A percentile compares a stretch with the other conserved stretches of the same genome.
These are phyloP conservation scores for Ophiostoma australiae DNA, from an alignment of 2,329 filamentous ascomycete species.

Conservation along the genomic window DNA sequence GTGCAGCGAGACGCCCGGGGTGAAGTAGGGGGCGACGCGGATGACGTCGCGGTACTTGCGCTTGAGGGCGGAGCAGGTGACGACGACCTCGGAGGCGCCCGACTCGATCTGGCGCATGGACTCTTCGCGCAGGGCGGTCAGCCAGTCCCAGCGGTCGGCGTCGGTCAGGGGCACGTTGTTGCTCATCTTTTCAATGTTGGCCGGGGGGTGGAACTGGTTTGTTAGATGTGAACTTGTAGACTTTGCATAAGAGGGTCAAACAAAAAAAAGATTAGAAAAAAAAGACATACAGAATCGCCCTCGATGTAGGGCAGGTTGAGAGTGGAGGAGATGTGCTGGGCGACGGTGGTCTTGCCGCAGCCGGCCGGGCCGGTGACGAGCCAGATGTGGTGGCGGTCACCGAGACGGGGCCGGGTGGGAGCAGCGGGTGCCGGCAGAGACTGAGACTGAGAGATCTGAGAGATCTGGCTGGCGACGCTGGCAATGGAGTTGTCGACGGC, in stretches of 20 bases:
- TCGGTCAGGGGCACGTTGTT: slow-evolving; percentile 80
- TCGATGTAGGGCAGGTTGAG: slow-evolving; percentile 67
- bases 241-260: no score
- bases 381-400: slow-evolving; percentile 62
- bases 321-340: slow-evolving; percentile 57
- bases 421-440: neutral
- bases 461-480: slow-evolving; percentile 6
- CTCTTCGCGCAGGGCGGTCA: slow-evolving; percentile 69
- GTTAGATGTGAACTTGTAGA: neutral
- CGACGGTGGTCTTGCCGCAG: slow-evolving; percentile 74
- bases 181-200: slow-evolving; percentile 90
- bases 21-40: slow-evolving; percentile 71
- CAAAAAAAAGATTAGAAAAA: slow-evolving; percentile 5
- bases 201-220: slow-evolving; percentile 62
- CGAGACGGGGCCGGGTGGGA: neutral
- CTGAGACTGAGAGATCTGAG: neutral
- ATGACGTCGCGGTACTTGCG: slow-evolving; percentile 95
- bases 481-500: slow-evolving; percentile 2
- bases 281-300: slow-evolving; percentile 62
- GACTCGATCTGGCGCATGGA: slow-evolving; percentile 52
- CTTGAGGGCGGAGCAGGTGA: slow-evolving; percentile 95
- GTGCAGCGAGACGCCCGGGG: slow-evolving; percentile 70
- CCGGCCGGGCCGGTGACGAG: slow-evolving; percentile 74
- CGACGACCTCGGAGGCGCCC: slow-evolving; percentile 70
- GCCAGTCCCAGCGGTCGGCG: slow-evolving; percentile 96